Base-by-base conservation (phyloP, 139 green algal species). In the Tetradesmus lagerheimii region DNA sequence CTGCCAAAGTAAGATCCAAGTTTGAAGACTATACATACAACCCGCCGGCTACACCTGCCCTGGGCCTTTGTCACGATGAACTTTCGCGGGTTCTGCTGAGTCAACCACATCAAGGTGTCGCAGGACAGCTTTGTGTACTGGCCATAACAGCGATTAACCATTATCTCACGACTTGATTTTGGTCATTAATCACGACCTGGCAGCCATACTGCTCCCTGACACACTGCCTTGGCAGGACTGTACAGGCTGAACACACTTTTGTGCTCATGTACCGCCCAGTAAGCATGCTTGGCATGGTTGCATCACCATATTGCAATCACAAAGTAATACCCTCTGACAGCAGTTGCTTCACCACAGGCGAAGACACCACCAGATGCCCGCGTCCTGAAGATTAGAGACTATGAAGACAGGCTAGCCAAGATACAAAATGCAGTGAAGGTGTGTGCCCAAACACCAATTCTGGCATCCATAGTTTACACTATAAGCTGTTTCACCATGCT, bases 371-470 rank as follows among this genome's bases (percentile, higher is more conserved):
- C 92, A 20, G 92, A 94, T 78, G 86, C 90, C 16, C 86, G 92
- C 37, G 93, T 94, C 31, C 62, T 89, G 27, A 94, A 94, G 81
- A 94, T 94, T 41, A 80, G 92, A n/a, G 92, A 94, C 20, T 50
- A 92, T 31, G 91, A 94, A 74, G 92, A 94, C 66, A 89, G 89
- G 31, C 85, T 94, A 38, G 91, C 89, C 6, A 84, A 89, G 29
- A 83, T 94, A 20, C 53, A 94, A 31, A 71, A 39, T 34, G 86
- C 89, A n/a, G 89, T 91, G 15, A 77, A 92, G 89, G 89, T 91
- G 18, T n/a, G 57, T 71, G 5, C 25, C 50, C 50, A 64, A 64
- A 64, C 5, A 14, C 50, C 16, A 64, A 64, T 27, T 20, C 50
- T 64, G 50, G 50, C n/a, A n/a, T n/a, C n/a, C n/a, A n/a, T n/a